These are phyloP conservation scores for Suhomyces atakaporum DNA, from an alignment of 1,139 yeast genomes.

Conservation along the genomic window DNA sequence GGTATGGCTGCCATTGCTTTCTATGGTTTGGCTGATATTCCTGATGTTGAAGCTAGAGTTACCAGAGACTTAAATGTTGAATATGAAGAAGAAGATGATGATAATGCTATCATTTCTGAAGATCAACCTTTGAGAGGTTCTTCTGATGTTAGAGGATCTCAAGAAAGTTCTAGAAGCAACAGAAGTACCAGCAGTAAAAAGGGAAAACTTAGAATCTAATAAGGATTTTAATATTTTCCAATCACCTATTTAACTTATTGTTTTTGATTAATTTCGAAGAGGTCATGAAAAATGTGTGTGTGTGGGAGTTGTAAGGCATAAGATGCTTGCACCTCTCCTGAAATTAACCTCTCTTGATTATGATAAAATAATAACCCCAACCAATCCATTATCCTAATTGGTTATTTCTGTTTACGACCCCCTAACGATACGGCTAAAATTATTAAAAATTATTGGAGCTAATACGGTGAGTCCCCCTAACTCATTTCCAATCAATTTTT, in stretches of 20 bases:
- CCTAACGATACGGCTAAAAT: constrained; percentile 12
- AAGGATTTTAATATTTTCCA: not conserved
- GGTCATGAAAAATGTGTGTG: constrained; percentile 20
- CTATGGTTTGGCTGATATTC: constrained; percentile 78
- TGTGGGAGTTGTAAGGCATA: constrained; percentile 15
- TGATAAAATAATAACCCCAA: constrained; percentile 1
- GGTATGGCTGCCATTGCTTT: constrained; percentile 76
- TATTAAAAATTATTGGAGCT: not conserved
- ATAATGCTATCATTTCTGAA: constrained; percentile 3
- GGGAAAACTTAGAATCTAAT: constrained; percentile 5
- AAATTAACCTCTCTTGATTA: constrained; percentile 10
- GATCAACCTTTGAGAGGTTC: constrained; percentile 9
- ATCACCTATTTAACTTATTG: not conserved
- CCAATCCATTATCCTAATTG: constrained; percentile 5
- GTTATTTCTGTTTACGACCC: constrained; percentile 9
- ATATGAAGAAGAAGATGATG: constrained; percentile 19
- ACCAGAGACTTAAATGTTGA: constrained; percentile 51
- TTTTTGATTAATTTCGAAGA: constrained; percentile 1
- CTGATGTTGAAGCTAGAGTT: constrained; percentile 56
- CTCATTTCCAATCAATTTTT: not conserved
- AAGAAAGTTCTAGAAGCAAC: constrained; percentile 6
- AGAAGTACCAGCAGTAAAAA: constrained; percentile 5
- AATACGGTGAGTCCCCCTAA: constrained; percentile 4
- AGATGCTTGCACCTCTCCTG: constrained; percentile 11
- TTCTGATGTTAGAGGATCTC: constrained; percentile 3